Conservation (phyloP, 441 rosid species). For the Kokia cookei region DNA sequence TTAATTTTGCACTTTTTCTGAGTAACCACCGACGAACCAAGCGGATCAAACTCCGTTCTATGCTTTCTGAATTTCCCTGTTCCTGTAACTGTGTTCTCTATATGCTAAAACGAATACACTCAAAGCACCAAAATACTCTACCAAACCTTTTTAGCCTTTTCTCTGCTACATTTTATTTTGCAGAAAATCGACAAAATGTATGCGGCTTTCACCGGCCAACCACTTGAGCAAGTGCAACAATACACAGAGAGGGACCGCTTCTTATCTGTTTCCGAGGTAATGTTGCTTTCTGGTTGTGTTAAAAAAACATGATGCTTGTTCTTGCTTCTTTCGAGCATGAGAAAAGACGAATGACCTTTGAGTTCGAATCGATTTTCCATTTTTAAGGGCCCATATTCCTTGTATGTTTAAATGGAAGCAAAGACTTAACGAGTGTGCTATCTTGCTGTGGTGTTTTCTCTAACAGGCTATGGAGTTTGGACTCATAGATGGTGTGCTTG, state of each 20-base stretch:
- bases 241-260: constrained; percentile 80
- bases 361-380: background rate
- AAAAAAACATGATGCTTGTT: background rate
- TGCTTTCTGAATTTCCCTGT: background rate
- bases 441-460: background rate
- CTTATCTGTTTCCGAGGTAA: constrained; percentile 83
- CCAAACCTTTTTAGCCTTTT: background rate
- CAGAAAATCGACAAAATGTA: constrained; percentile 90
- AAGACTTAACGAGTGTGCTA: background rate
- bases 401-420: background rate
- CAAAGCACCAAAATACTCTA: too few species aligned
- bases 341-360: background rate
- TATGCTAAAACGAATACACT: background rate
- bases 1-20: background rate
- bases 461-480: constrained; percentile 90
- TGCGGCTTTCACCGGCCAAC: constrained; percentile 78
- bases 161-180: constrained; percentile 13
- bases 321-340: background rate
- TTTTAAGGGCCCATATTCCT: background rate
- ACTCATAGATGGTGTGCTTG: constrained; percentile 68
- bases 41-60: background rate
- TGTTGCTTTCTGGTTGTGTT: background rate
- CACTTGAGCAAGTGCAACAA: constrained; percentile 80
- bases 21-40: background rate
- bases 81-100: too few species aligned